Percentiles rank a stretch among this genome's conserved stretches.
Conservation (phyloP, 306 rosid genomes). For the Prunus persica region Prunus_persica_NCBIv2 NC_034016.1:22153001-22153500, state of each 20-base stretch:
- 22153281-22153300: not conserved
- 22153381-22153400: not conserved
- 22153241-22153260: conserved; percentile 40
- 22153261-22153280: not conserved
- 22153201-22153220: conserved; percentile 62
- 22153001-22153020: conserved; percentile 59
- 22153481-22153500: too few species aligned
- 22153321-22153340: not conserved
- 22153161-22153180: conserved; percentile 56
- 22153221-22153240: conserved; percentile 51
- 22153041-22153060: conserved; percentile 62
- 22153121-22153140: conserved; percentile 85
- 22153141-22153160: conserved; percentile 72
- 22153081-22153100: conserved; percentile 69
- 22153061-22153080: conserved; percentile 76
- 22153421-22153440: not conserved
- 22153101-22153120: conserved; percentile 55
- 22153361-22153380: too few species aligned
- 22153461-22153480: too few species aligned
- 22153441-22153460: too few species aligned
- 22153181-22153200: conserved; percentile 68
- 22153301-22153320: not conserved
- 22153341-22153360: too few species aligned
- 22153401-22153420: not conserved
- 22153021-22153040: conserved; percentile 45